A percentile compares a stretch with the other conserved stretches of the same genome.
Evolutionary conservation across 306 rosid genomes (phyloP).

Genomic region (Carpinus fangiana): DNA sequence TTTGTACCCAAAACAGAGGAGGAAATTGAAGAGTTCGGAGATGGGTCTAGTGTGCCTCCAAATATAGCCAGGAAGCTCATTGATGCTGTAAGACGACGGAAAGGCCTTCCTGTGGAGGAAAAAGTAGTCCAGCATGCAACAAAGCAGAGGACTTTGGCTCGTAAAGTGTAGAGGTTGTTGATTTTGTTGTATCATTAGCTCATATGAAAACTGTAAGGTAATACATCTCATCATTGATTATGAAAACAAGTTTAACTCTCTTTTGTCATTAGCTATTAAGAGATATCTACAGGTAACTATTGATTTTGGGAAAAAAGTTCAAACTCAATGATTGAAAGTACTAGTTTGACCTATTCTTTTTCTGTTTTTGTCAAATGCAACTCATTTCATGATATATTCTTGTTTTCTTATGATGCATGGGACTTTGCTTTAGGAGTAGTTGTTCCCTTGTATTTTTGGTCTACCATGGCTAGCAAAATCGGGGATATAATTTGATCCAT

Average conservation of each 20-base stretch:
- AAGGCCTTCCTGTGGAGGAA: slow-evolving; percentile 91
- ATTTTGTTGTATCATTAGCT: background rate
- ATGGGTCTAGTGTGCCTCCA: slow-evolving; percentile 90
- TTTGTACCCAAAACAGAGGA: slow-evolving; percentile 90
- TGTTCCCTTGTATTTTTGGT: background rate
- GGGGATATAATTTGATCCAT: background rate
- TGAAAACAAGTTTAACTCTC: background rate
- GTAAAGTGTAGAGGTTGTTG: slow-evolving; percentile 60
- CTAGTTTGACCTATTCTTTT: background rate
- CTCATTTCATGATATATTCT: background rate
- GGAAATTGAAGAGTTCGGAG: slow-evolving; percentile 92
- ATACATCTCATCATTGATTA: slow-evolving; percentile 5
- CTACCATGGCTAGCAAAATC: background rate
- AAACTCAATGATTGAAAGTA: background rate
- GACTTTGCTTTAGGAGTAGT: background rate
- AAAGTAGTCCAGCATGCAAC: slow-evolving; percentile 91
- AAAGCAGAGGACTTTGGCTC: slow-evolving; percentile 88
- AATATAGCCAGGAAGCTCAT: slow-evolving; percentile 89
- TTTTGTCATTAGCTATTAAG: background rate
- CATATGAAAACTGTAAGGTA: background rate
- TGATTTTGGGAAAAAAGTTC: background rate
- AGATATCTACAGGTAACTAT: background rate
- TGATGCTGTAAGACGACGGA: slow-evolving; percentile 65
- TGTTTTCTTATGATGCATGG: background rate
- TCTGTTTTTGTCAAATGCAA: background rate